phyloP scores from a whole-genome alignment of 306 rosid genomes.

The Quercus dentata region DNA sequence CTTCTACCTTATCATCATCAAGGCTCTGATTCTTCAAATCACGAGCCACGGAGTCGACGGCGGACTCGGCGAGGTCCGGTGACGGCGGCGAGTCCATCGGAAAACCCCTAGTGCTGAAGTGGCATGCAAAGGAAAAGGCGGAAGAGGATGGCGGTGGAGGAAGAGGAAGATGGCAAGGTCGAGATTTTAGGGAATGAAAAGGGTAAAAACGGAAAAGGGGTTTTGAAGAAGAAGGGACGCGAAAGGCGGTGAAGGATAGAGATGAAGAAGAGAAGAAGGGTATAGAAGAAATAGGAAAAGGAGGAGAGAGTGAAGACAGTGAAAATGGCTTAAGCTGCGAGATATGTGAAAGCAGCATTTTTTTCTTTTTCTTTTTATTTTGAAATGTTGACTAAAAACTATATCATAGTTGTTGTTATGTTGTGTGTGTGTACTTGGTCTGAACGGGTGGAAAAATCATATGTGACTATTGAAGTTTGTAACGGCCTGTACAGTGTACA shows the following conservation, averaged over 20 bases:
- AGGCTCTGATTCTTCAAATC: conserved; percentile 65
- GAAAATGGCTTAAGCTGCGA: conserved; percentile 16
- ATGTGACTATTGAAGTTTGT: no score
- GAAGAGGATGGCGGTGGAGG: neutral
- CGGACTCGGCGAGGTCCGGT: conserved; percentile 38
- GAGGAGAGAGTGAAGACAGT: neutral
- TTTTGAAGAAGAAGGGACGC: conserved; percentile 20
- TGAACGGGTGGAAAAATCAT: no score
- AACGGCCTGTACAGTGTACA: no score
- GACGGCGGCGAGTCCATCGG: conserved; percentile 62
- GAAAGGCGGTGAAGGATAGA: conserved; percentile 16
- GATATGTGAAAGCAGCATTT: no score
- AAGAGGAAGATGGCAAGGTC: conserved; percentile 3
- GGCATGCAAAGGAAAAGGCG: conserved; percentile 27
- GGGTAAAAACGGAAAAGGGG: conserved; percentile 42
- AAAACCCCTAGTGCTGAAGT: conserved; percentile 12
- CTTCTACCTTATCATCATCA: conserved; percentile 5
- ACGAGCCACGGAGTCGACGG: conserved; percentile 65
- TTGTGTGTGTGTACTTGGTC: no score
- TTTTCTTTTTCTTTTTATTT: no score
- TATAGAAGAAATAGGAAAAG: neutral
- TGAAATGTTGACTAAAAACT: no score
- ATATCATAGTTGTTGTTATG: no score
- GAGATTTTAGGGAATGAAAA: neutral
- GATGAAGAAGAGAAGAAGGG: neutral